Conservation (phyloP, 331 rosid species). For the Quercus phellos region DNA sequence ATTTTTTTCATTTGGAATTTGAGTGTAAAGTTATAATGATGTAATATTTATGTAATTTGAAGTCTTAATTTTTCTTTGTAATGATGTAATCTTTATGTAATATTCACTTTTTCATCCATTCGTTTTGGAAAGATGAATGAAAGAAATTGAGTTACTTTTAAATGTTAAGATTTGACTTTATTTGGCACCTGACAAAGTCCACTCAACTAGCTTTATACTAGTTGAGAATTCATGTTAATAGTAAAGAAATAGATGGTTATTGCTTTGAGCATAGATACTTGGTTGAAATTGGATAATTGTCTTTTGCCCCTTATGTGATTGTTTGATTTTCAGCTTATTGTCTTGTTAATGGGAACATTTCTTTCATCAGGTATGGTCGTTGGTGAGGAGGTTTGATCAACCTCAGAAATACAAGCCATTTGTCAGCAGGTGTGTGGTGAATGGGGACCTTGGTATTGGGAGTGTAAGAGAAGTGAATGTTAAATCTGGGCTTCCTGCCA, state of each 20-base stretch:
- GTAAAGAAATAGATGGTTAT: background rate
- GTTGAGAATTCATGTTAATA: background rate
- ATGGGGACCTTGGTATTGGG: slow-evolving; percentile 64
- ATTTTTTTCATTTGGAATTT: background rate
- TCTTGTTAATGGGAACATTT: slow-evolving; percentile 9
- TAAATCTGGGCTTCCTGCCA: slow-evolving; percentile 77
- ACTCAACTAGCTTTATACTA: background rate
- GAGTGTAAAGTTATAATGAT: too few species aligned
- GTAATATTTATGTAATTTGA: background rate
- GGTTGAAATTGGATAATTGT: background rate
- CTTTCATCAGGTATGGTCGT: slow-evolving; percentile 56
- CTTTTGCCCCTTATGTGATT: background rate
- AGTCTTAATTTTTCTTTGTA: background rate
- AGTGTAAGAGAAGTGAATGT: slow-evolving; percentile 75
- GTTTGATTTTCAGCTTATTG: background rate
- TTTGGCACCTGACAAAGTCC: slow-evolving; percentile 3
- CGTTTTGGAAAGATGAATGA: background rate
- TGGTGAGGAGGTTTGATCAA: slow-evolving; percentile 74
- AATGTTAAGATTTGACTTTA: background rate
- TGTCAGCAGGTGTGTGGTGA: slow-evolving; percentile 59
- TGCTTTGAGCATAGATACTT: background rate
- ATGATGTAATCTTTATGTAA: background rate
- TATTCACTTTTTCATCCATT: background rate
- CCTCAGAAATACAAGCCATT: slow-evolving; percentile 70
- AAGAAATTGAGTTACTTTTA: background rate